Conservation (phyloP, 331 rosid genomes). For the Quercus tomentella region DNA sequence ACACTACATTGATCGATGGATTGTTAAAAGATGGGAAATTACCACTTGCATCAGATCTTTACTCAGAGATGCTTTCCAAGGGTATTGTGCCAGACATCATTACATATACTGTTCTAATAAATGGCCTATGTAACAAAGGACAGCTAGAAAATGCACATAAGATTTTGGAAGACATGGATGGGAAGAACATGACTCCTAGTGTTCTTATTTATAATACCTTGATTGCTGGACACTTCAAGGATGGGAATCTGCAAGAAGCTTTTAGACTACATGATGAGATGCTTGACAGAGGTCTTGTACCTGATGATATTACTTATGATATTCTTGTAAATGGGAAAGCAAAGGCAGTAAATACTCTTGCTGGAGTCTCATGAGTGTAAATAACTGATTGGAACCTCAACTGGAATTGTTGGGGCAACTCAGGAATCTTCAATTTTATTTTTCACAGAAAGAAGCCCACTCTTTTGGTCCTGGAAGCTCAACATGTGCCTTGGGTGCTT, state of each 20-base stretch:
- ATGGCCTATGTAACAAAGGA: conserved; percentile 59
- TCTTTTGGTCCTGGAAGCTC: too few relatives aligned
- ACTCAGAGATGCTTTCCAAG: conserved; percentile 71
- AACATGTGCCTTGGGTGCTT: too few relatives aligned
- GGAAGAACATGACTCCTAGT: conserved; percentile 36
- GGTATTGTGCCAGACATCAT: conserved; percentile 57
- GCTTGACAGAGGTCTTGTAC: conserved; percentile 75
- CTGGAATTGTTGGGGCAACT: too few relatives aligned
- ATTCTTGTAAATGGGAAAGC: conserved; percentile 67
- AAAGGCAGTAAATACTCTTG: conserved; percentile 30
- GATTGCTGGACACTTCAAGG: conserved; percentile 67
- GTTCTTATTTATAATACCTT: conserved; percentile 61
- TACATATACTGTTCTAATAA: conserved; percentile 42
- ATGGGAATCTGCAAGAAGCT: conserved; percentile 68
- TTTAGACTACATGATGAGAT: conserved; percentile 79
- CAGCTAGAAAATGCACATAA: conserved; percentile 58
- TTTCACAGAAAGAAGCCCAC: too few relatives aligned
- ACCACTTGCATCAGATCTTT: conserved; percentile 54
- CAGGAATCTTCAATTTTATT: too few relatives aligned
- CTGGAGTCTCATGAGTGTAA: conserved; percentile 16
- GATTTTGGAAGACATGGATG: conserved; percentile 57
- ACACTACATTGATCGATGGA: conserved; percentile 62
- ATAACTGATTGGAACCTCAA: not conserved
- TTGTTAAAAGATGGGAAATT: conserved; percentile 53
- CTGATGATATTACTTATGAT: conserved; percentile 57